These are phyloP conservation scores for Nepenthes mirabilis DNA, from an alignment of 148 eudicot genomes.

Conservation along the genomic window DNA sequence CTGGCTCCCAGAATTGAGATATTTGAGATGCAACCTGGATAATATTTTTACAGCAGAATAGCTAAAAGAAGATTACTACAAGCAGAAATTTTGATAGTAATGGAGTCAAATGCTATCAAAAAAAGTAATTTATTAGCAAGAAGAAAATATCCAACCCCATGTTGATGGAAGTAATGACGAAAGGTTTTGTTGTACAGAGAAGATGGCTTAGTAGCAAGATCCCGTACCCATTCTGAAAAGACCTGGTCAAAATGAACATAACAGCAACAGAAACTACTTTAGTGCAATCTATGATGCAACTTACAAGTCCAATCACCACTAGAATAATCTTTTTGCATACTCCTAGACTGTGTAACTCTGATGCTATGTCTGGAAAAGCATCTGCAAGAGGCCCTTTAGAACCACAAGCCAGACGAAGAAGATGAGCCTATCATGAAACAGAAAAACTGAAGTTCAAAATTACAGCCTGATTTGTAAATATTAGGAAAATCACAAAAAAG, in stretches of 20 bases:
- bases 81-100: background rate
- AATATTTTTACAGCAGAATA: constrained; percentile 5
- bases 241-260: constrained; percentile 30
- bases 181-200: constrained; percentile 55
- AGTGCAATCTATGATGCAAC: background rate
- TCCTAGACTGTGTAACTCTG: constrained; percentile 67
- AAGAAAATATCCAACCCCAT: constrained; percentile 37
- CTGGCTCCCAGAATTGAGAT: constrained; percentile 74
- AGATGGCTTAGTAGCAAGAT: constrained; percentile 54
- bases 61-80: background rate
- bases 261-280: background rate
- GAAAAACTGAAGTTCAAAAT: background rate
- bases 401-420: constrained; percentile 89
- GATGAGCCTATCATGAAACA: constrained; percentile 61
- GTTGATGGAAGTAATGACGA: constrained; percentile 39
- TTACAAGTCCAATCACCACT: background rate
- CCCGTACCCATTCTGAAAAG: constrained; percentile 53
- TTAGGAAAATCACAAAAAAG: background rate
- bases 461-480: no score
- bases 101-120: background rate
- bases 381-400: constrained; percentile 69
- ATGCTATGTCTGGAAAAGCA: constrained; percentile 74
- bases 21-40: constrained; percentile 53
- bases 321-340: constrained; percentile 25
- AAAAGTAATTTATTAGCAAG: background rate